Percentiles rank a stretch among this genome's conserved stretches.
phyloP scores from a whole-genome alignment of 169 alveolate genomes.

The Eimeria mitis region DNA sequence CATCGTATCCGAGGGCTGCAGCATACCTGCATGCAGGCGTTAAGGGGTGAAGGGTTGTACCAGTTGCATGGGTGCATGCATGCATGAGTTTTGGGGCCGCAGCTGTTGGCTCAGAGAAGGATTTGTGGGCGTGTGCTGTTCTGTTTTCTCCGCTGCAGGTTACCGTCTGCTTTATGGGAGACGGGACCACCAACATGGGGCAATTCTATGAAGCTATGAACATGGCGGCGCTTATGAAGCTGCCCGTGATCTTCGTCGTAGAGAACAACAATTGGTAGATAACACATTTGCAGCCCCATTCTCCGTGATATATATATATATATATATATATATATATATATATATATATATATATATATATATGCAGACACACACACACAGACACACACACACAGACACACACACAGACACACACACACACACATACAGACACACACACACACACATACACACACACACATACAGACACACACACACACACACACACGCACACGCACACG shows the following conservation, averaged over 20 bases:
- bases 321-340: too few relatives aligned
- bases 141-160: conserved; percentile 80
- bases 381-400: too few relatives aligned
- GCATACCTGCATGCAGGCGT: neutral
- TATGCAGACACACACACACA: too few relatives aligned
- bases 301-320: too few relatives aligned
- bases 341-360: too few relatives aligned
- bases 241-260: conserved; percentile 91
- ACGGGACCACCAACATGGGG: conserved; percentile 95
- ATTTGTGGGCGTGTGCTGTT: neutral
- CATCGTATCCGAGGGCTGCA: neutral
- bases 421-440: too few relatives aligned
- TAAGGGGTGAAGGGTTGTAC: too few relatives aligned
- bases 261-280: conserved; percentile 91
- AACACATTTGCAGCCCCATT: neutral
- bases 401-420: too few relatives aligned
- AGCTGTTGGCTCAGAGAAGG: neutral
- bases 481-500: too few relatives aligned
- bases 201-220: conserved; percentile 93
- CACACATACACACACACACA: too few relatives aligned
- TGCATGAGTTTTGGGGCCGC: neutral
- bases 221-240: conserved; percentile 92
- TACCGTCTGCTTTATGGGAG: conserved; percentile 93
- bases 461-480: too few relatives aligned
- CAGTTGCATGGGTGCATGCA: too few relatives aligned